Conservation (phyloP, 2,329 filamentous ascomycete species). For the Aspergillus fructus region DNA sequence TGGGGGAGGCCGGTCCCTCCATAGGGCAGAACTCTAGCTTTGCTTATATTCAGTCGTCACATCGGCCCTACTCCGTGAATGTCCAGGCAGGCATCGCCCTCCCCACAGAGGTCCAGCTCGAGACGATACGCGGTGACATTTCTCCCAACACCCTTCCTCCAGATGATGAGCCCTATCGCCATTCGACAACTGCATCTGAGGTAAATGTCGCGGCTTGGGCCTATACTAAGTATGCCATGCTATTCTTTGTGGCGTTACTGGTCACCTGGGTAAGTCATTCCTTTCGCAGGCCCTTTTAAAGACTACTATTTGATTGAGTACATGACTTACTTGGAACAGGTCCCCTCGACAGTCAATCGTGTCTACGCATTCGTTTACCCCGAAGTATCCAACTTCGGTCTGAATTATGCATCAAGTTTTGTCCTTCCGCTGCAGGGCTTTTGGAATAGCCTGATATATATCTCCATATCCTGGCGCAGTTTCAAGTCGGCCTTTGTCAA, state of each 20-base stretch:
- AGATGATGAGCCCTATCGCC: neutral
- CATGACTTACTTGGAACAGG: constrained; percentile 20
- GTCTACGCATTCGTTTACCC: constrained; percentile 67
- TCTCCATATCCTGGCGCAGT: constrained; percentile 66
- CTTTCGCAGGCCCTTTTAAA: neutral
- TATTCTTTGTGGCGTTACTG: constrained; percentile 43
- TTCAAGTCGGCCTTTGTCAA: constrained; percentile 45
- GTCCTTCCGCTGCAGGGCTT: constrained; percentile 80
- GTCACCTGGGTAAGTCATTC: constrained; percentile 39
- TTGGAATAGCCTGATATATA: constrained; percentile 80
- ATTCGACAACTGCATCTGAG: constrained; percentile 20
- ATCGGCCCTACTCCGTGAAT: constrained; percentile 33
- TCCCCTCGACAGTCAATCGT: constrained; percentile 74
- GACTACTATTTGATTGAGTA: neutral
- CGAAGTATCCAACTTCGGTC: constrained; percentile 52
- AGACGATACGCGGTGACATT: constrained; percentile 5
- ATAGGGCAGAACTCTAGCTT: neutral
- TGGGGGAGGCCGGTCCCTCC: neutral
- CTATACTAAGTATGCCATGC: constrained; percentile 40
- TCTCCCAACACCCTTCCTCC: neutral
- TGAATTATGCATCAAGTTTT: constrained; percentile 70
- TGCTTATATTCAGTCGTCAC: constrained; percentile 8
- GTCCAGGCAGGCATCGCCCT: constrained; percentile 26
- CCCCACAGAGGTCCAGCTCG: constrained; percentile 3
- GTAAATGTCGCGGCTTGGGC: constrained; percentile 38